Evolutionary conservation across 2,329 filamentous ascomycete species (phyloP).

Genomic region (Penicillium sp.): DNA sequence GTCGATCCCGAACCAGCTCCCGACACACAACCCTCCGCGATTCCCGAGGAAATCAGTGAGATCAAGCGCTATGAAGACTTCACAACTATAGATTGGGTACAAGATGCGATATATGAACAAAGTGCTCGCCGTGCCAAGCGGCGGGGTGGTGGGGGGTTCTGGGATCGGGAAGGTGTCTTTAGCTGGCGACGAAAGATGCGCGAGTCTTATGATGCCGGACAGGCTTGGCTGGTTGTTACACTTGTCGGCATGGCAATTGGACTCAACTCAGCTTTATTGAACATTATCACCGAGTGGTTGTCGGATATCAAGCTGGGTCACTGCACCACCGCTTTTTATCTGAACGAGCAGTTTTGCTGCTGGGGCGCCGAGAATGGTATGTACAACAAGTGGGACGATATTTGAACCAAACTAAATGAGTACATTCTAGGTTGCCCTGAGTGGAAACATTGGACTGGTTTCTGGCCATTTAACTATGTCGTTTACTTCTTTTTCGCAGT

Average conservation of each 20-base stretch:
- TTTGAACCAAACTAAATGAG: constrained; percentile 4
- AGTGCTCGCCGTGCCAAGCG: constrained; percentile 73
- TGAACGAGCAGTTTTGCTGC: constrained; percentile 97
- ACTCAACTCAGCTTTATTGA: constrained; percentile 85
- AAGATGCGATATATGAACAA: constrained; percentile 91
- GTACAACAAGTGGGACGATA: neutral
- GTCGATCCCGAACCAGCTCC: constrained; percentile 56
- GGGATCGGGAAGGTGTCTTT: constrained; percentile 64
- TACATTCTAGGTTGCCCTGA: constrained; percentile 66
- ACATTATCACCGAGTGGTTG: constrained; percentile 96
- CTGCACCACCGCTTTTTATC: constrained; percentile 91
- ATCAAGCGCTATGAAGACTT: constrained; percentile 99
- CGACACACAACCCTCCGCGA: constrained; percentile 62
- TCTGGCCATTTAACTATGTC: constrained; percentile 76
- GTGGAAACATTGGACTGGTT: constrained; percentile 85
- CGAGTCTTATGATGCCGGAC: constrained; percentile 91
- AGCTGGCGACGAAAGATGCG: constrained; percentile 79
- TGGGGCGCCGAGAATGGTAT: constrained; percentile 87
- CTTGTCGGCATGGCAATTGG: constrained; percentile 89
- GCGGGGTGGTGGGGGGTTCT: constrained; percentile 68
- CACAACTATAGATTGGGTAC: constrained; percentile 94
- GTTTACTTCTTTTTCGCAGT: constrained; percentile 85
- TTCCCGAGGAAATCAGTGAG: constrained; percentile 93
- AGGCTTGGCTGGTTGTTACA: constrained; percentile 97
- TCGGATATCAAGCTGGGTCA: constrained; percentile 95